Conservation (phyloP, 1,284 basidiomycete genomes). For the Apiotrichum veenhuisii region DNA sequence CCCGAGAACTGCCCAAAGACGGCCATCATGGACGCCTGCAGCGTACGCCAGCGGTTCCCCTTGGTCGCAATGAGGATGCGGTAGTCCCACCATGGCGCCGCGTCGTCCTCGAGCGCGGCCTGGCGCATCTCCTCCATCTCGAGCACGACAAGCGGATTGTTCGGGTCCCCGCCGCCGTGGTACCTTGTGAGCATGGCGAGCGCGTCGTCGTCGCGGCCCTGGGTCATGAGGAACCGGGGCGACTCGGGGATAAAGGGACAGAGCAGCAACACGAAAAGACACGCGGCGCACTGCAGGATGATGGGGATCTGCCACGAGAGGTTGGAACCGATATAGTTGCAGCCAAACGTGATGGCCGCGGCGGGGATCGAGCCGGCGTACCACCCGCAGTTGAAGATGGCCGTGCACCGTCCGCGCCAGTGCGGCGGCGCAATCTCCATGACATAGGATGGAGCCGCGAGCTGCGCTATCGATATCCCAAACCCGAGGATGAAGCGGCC, state of each 20-base stretch:
- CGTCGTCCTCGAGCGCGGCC: slow-evolving; percentile 52
- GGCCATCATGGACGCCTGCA: slow-evolving; percentile 15
- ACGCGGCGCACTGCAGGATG: slow-evolving; percentile 25
- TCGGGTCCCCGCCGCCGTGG: slow-evolving; percentile 42
- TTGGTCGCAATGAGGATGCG: background rate
- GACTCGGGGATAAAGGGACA: slow-evolving; percentile 29
- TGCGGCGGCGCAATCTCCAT: slow-evolving; percentile 60
- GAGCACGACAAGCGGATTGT: slow-evolving; percentile 50
- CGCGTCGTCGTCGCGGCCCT: slow-evolving; percentile 59
- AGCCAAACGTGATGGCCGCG: slow-evolving; percentile 8
- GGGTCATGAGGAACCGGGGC: slow-evolving; percentile 26
- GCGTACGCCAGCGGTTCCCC: background rate
- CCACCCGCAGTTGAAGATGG: slow-evolving; percentile 37
- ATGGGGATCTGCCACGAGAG: slow-evolving; percentile 31
- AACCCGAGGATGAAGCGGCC: slow-evolving; percentile 57
- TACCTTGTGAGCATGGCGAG: slow-evolving; percentile 68
- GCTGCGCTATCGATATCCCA: slow-evolving; percentile 48
- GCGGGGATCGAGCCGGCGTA: slow-evolving; percentile 29
- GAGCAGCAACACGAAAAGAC: slow-evolving; percentile 5
- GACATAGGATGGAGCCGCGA: slow-evolving; percentile 55
- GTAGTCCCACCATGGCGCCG: slow-evolving; percentile 45
- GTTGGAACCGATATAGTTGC: slow-evolving; percentile 21
- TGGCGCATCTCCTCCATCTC: slow-evolving; percentile 60
- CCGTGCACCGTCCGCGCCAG: slow-evolving; percentile 60
- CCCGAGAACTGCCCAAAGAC: slow-evolving; percentile 49